These are phyloP conservation scores for Leccinum sublutescens DNA, from an alignment of 768 basidiomycete species.

Conservation along the genomic window DNA sequence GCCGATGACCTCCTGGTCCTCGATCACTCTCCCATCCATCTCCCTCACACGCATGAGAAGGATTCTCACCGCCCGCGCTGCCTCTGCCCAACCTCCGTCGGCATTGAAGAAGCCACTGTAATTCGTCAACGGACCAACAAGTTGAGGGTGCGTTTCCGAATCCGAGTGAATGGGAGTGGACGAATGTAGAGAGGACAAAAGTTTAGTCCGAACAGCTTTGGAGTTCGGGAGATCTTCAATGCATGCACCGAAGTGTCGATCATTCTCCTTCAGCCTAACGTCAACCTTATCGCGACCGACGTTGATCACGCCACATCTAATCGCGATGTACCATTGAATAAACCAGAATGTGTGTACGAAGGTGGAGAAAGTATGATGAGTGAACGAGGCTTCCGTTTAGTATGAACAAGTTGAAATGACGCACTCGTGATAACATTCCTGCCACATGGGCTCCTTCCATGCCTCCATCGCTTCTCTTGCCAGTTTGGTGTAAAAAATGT, in stretches of 20 bases:
- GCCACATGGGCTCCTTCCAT: constrained; percentile 75
- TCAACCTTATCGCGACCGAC: constrained; percentile 39
- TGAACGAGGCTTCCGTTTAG: background rate
- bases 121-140: constrained; percentile 18
- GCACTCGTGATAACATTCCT: constrained; percentile 81
- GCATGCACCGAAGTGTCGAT: constrained; percentile 53
- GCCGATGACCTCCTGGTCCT: constrained; percentile 55
- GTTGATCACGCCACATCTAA: constrained; percentile 29
- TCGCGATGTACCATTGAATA: background rate
- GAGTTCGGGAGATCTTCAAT: constrained; percentile 33
- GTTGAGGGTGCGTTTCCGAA: background rate
- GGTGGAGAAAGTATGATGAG: background rate
- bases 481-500: constrained; percentile 65
- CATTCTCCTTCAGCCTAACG: constrained; percentile 59
- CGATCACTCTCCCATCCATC: constrained; percentile 58
- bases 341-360: background rate
- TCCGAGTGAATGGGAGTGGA: background rate
- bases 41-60: constrained; percentile 55
- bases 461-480: constrained; percentile 72
- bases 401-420: constrained; percentile 24
- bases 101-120: constrained; percentile 65
- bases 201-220: constrained; percentile 14
- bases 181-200: constrained; percentile 13
- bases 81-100: constrained; percentile 85
- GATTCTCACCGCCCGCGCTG: constrained; percentile 58